Evolutionary conservation across 2,329 filamentous ascomycete species (phyloP), one percentile per base, ranked within the genome.

Genomic region (Diaporthe vexans): DNA sequence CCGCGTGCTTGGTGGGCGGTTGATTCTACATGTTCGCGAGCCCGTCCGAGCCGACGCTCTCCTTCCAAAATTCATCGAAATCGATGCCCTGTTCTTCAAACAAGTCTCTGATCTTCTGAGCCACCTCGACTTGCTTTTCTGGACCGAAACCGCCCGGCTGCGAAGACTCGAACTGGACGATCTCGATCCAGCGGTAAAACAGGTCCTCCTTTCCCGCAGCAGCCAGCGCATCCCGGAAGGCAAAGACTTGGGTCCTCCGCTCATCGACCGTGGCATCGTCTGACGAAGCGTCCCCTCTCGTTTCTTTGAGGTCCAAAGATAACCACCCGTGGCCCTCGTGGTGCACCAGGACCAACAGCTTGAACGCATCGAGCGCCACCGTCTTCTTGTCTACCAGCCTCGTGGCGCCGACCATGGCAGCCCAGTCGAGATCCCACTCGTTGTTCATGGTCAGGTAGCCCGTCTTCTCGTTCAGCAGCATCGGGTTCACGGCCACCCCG

Each of bases 111-210:
- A 95, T 94, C 83, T 95, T 92, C 76, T 90, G 85, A 74, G 94
- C 94, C 1, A 94, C 92, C 57, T 87, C 89, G 73, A 90, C 86
- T 83, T 97, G 95, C 79, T 91, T 89, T 80, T 95, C 93, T 0
- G 88, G 85, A 1, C 92, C 94, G 80, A 97, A 97, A 0, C 94
- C 94, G 24, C 93, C 94, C 0, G 95, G 94, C 77, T 90, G 89
- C 48, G 91, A 93, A 56, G 94, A 93, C 84, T 98, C 95, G 79
- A 91, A 97, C 84, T 98, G 95, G 67, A 98, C 92, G 80, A 97
- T 89, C 85, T 98, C 95, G 65, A 98, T 94, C 95, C 95, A 98
- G 72, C 93, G 91, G 85, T 94, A 98, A 85, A 98, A 98, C 71
- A 98, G 83, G 77, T 93, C 91, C 82, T 98, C 95, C 84, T 98